A percentile compares a stretch with the other conserved stretches of the same genome.
These are phyloP conservation scores for Penicillium arizonense DNA, from an alignment of 495 filamentous ascomycete species.

Conservation along the genomic window DNA sequence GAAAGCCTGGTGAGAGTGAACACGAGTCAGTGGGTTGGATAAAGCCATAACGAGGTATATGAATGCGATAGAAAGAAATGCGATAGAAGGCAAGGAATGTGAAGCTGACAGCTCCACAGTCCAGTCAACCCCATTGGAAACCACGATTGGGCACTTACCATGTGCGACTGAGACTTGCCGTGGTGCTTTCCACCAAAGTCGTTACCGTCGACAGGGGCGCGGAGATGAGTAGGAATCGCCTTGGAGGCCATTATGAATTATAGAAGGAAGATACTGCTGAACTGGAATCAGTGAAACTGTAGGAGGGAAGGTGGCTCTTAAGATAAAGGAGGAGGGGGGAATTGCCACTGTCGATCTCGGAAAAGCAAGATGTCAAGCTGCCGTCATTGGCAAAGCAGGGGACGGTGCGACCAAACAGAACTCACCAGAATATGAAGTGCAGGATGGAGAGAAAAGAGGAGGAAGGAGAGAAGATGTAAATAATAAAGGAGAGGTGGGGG, in stretches of 20 bases:
- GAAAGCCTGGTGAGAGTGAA: conserved; percentile 67
- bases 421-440: conserved; percentile 1
- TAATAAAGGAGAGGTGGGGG: conserved; percentile 10
- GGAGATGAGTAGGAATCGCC: conserved; percentile 78
- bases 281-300: conserved; percentile 1
- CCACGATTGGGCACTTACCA: conserved; percentile 64
- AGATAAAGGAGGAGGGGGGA: conserved; percentile 18
- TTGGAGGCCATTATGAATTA: conserved; percentile 63
- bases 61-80: neutral
- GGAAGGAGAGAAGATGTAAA: neutral
- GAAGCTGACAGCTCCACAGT: no score
- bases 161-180: conserved; percentile 91
- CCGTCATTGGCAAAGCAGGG: conserved; percentile 31
- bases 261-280: neutral
- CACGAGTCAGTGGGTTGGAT: conserved; percentile 14
- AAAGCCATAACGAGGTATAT: neutral
- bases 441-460: conserved; percentile 4
- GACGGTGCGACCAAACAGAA: conserved; percentile 5
- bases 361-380: conserved; percentile 23
- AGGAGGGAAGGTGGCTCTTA: conserved; percentile 9
- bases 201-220: conserved; percentile 50
- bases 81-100: no score
- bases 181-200: conserved; percentile 75
- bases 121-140: neutral
- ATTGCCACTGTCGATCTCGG: conserved; percentile 36